These are phyloP conservation scores for bread wheat (Triticum aestivum) DNA, from an alignment of 176 grass and related monocot species.

Conservation along the genomic window IWGSC_CS_RefSeq_v2.1 NC_057808.1:459186461-459186960, in stretches of 20 bases:
- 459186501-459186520: background rate
- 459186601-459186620: background rate
- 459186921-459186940: slow-evolving; percentile 97
- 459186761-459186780: slow-evolving; percentile 53
- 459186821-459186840: slow-evolving; percentile 45
- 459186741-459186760: slow-evolving; percentile 64
- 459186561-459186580: slow-evolving; percentile 56
- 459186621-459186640: too few species aligned
- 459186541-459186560: slow-evolving; percentile 52
- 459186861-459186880: slow-evolving; percentile 63
- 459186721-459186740: background rate
- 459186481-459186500: slow-evolving; percentile 11
- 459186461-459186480: slow-evolving; percentile 11
- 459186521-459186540: slow-evolving; percentile 14
- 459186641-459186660: background rate
- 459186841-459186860: slow-evolving; percentile 60
- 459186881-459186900: slow-evolving; percentile 76
- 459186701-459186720: slow-evolving; percentile 20
- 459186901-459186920: slow-evolving; percentile 94
- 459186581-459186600: slow-evolving; percentile 58
- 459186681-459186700: background rate
- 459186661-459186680: background rate
- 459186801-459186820: slow-evolving; percentile 58
- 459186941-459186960: slow-evolving; percentile 91
- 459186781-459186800: slow-evolving; percentile 8